These are phyloP conservation scores for Avicennia marina DNA, from an alignment of 257 asterid genomes.

Conservation along the genomic window DNA sequence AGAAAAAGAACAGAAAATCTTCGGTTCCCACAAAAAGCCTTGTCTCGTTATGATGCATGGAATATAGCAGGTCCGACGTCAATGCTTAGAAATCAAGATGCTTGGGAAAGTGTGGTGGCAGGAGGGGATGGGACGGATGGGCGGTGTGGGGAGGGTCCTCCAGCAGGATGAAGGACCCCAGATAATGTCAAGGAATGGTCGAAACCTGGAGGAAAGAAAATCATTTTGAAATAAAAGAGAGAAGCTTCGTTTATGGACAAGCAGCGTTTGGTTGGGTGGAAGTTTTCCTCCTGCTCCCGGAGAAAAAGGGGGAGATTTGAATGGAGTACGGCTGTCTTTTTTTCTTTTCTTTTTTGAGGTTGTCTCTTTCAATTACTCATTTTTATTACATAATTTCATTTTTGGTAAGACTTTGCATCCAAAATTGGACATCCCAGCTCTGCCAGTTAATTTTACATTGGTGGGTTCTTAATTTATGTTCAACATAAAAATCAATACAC, in stretches of 20 bases:
- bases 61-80: too few species aligned
- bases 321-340: constrained; percentile 15
- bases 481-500: too few species aligned
- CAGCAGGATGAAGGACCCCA: constrained; percentile 46
- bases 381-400: too few species aligned
- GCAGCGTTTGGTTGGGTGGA: constrained; percentile 14
- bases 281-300: constrained; percentile 26
- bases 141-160: constrained; percentile 43
- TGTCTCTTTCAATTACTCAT: too few species aligned
- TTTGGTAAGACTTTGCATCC: too few species aligned
- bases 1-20: background rate
- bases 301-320: constrained; percentile 42
- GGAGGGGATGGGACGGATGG: background rate
- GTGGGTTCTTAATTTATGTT: too few species aligned
- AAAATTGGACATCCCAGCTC: too few species aligned
- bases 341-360: background rate
- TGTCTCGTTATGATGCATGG: background rate
- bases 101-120: background rate
- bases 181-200: constrained; percentile 12
- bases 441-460: too few species aligned
- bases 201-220: constrained; percentile 13
- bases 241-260: constrained; percentile 19
- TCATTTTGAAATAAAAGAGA: constrained; percentile 21
- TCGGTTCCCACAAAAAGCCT: too few species aligned
- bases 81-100: background rate